Conservation (phyloP, 2,329 filamentous ascomycete genomes). For the Curvularia verruculosa region DNA sequence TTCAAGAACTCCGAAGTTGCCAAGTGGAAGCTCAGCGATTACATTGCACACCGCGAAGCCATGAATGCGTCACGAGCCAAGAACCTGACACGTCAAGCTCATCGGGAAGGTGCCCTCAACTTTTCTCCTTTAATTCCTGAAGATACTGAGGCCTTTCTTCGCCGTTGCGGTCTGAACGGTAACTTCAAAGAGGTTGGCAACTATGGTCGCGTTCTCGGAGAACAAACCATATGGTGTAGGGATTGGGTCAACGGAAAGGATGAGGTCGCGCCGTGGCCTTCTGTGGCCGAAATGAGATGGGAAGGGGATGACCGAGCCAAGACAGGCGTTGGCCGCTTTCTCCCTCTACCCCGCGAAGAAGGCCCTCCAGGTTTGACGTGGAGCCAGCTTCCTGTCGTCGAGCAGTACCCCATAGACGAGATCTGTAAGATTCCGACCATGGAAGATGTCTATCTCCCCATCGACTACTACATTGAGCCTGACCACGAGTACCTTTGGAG, state of each 20-base stretch:
- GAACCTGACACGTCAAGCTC: slow-evolving; percentile 20
- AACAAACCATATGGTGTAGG: slow-evolving; percentile 50
- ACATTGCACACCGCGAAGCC: slow-evolving; percentile 40
- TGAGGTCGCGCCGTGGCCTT: slow-evolving; percentile 51
- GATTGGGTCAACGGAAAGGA: slow-evolving; percentile 43
- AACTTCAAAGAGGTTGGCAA: slow-evolving; percentile 35
- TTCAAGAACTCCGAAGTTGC: slow-evolving; percentile 44
- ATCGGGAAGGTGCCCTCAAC: slow-evolving; percentile 20
- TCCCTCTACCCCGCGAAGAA: slow-evolving; percentile 52
- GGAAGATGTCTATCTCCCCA: slow-evolving; percentile 47
- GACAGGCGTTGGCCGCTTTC: slow-evolving; percentile 51
- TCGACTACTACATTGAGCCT: slow-evolving; percentile 44
- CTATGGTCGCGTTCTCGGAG: slow-evolving; percentile 42
- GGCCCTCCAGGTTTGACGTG: slow-evolving; percentile 51
- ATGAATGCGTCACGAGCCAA: slow-evolving; percentile 27
- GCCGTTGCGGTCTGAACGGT: slow-evolving; percentile 25
- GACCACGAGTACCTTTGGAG: slow-evolving; percentile 37
- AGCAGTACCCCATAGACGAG: slow-evolving; percentile 50
- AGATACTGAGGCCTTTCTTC: slow-evolving; percentile 19
- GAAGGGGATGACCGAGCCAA: slow-evolving; percentile 56
- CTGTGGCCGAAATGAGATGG: slow-evolving; percentile 52
- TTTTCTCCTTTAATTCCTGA: slow-evolving; percentile 13
- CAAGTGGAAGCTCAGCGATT: slow-evolving; percentile 42
- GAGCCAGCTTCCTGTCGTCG: slow-evolving; percentile 49
- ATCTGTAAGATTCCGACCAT: slow-evolving; percentile 44